Evolutionary conservation across 768 basidiomycete species (phyloP).

Genomic region (Piloderma croceum): DNA sequence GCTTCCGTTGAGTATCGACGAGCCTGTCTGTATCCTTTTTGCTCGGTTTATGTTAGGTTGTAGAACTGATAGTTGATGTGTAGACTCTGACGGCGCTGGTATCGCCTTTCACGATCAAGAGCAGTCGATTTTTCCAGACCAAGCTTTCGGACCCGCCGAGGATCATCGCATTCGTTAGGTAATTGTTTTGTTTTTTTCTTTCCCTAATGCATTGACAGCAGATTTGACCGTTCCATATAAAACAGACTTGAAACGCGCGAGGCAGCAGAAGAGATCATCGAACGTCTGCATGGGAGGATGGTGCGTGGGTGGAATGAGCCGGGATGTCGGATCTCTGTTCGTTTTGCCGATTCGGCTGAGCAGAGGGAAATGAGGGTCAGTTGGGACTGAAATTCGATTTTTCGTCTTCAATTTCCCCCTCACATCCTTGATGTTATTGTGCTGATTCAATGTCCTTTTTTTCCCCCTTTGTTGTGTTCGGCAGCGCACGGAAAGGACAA

Average conservation of each 20-base stretch:
- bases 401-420: slow-evolving; percentile 2
- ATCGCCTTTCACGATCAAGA: slow-evolving; percentile 65
- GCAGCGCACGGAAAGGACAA: slow-evolving; percentile 59
- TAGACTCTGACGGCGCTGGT: slow-evolving; percentile 63
- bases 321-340: slow-evolving; percentile 71
- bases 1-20: slow-evolving; percentile 67
- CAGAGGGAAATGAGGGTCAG: slow-evolving; percentile 71
- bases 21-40: slow-evolving; percentile 37
- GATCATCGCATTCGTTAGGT: slow-evolving; percentile 82
- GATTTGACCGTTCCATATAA: slow-evolving; percentile 1
- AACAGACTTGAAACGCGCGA: slow-evolving; percentile 61
- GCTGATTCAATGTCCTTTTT: slow-evolving; percentile 1
- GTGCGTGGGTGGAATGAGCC: slow-evolving; percentile 75
- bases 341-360: slow-evolving; percentile 75
- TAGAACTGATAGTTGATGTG: slow-evolving; percentile 2
- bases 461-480: too few species aligned
- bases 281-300: slow-evolving; percentile 73
- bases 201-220: slow-evolving; percentile 1
- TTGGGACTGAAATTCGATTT: slow-evolving; percentile 13
- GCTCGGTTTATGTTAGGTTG: not conserved
- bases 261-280: slow-evolving; percentile 74
- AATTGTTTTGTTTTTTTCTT: slow-evolving; percentile 15
- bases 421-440: not conserved
- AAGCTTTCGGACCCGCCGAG: slow-evolving; percentile 69
- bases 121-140: slow-evolving; percentile 76